Conservation (phyloP, 2,329 filamentous ascomycete genomes). For the Nothophoma quercina region DNA sequence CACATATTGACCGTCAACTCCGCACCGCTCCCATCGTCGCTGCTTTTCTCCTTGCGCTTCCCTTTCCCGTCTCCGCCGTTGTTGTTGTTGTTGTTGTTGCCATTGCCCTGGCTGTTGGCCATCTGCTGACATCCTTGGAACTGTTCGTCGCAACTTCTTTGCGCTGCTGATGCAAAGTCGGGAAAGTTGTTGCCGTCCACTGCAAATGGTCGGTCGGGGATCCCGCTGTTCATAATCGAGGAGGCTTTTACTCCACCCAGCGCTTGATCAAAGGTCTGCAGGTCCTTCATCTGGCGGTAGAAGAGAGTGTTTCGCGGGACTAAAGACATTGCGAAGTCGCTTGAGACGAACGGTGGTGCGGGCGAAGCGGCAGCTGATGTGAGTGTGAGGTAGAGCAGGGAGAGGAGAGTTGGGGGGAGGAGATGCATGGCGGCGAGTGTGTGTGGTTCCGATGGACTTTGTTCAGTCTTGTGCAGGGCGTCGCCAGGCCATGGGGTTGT, state of each 20-base stretch:
- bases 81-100: background rate
- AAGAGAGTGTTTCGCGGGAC: conserved; percentile 45
- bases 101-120: conserved; percentile 47
- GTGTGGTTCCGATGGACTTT: too few relatives aligned
- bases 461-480: too few relatives aligned
- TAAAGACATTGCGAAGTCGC: conserved; percentile 33
- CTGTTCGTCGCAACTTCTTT: conserved; percentile 70
- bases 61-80: background rate
- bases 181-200: conserved; percentile 57
- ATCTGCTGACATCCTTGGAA: conserved; percentile 62
- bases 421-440: conserved; percentile 20
- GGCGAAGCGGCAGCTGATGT: conserved; percentile 31
- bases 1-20: conserved; percentile 30
- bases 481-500: background rate
- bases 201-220: conserved; percentile 54
- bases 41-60: conserved; percentile 5
- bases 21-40: background rate
- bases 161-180: conserved; percentile 62
- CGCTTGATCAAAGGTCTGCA: conserved; percentile 52
- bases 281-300: conserved; percentile 40
- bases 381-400: conserved; percentile 29
- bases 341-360: conserved; percentile 30
- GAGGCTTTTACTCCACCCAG: conserved; percentile 62
- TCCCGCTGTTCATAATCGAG: conserved; percentile 58
- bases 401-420: conserved; percentile 32